Base-by-base conservation (phyloP, 192 early-diverging fungal genomes). In the Gamsiella multidivaricata region DNA sequence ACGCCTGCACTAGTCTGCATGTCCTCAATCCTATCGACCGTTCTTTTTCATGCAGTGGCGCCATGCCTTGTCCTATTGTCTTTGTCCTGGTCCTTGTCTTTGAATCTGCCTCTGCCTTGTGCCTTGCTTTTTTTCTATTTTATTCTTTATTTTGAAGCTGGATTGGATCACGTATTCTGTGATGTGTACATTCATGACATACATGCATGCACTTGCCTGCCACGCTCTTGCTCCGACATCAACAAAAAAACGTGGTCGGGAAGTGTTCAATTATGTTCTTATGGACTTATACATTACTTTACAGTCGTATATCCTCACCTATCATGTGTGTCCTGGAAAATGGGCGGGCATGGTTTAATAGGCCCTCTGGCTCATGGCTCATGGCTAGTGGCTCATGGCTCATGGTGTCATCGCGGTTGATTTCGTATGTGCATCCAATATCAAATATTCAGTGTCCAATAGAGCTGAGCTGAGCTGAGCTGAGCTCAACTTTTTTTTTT, bases 231-330 rank as follows among this genome's bases (percentile, higher is more conserved):
- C 23, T 55, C 23, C 50, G 22, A 52, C 5, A 52, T 22, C 20
- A 56, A 58, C 37, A 61, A 61, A 61, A 61, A 61, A 61, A 61
- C 59, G 59, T 61, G 59, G 59, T 63, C 61, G 61, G 50, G 49
- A 39, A 39, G 50, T 4, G 32, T 53, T 63, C 59, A 53, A 46
- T 63, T 63, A 52, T 26, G 36, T 52, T 63, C 52, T 37, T 63
- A 22, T 39, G 6, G n/a, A 11, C 25, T 63, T 52, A 47, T 52
- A 39, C 22, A 33, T 37, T 37, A 39, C 11, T 39, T 8, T 25
- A 63, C 18, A 63, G 11, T 5, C 15, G 26, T 39, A 63, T 49
- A 36, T 63, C 31, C 45, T 18, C 17, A 46, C n/a, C n/a, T n/a
- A n/a, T n/a, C n/a, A n/a, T n/a, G n/a, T n/a, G n/a, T n/a, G n/a